A percentile compares a stretch with the other conserved stretches of the same genome.
phyloP scores from a whole-genome alignment of 2,329 filamentous ascomycete genomes.

The Parascedosporium putredinis region DNA sequence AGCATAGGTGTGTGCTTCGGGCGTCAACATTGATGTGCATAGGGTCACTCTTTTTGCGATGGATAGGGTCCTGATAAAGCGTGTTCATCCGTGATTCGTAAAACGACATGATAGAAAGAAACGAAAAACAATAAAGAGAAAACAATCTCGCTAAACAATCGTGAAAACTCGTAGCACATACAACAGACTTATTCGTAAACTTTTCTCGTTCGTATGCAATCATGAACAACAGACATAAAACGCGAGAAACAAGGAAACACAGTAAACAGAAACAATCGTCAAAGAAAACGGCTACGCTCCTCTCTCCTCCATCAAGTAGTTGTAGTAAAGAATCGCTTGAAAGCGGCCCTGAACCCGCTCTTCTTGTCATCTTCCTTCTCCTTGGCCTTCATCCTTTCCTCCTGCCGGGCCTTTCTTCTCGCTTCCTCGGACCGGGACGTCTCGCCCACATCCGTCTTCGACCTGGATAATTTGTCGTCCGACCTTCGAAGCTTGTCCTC shows the following conservation, averaged over 20 bases:
- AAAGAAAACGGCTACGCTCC: neutral
- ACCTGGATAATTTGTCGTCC: constrained; percentile 9
- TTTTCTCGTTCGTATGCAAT: neutral
- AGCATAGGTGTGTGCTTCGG: no score
- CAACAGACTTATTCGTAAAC: neutral
- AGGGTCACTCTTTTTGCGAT: no score
- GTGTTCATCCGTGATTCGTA: neutral
- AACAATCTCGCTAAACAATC: neutral
- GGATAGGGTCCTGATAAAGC: neutral
- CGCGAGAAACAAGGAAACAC: constrained; percentile 1
- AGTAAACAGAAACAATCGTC: constrained; percentile 6
- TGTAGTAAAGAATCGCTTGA: constrained; percentile 10
- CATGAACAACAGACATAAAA: neutral
- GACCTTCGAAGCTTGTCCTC: constrained; percentile 3
- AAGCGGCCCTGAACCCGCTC: constrained; percentile 10
- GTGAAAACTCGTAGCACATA: neutral
- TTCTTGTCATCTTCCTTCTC: constrained; percentile 12
- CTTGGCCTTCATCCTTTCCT: constrained; percentile 10
- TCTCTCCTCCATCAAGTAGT: constrained; percentile 9
- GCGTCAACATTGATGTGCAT: no score
- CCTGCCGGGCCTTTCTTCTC: constrained; percentile 10
- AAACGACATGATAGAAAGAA: neutral
- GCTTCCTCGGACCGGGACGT: constrained; percentile 8
- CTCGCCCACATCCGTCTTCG: constrained; percentile 4
- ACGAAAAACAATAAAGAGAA: neutral